phyloP scores from a whole-genome alignment of 1,139 yeast genomes.

The Taphrina confusa region DNA sequence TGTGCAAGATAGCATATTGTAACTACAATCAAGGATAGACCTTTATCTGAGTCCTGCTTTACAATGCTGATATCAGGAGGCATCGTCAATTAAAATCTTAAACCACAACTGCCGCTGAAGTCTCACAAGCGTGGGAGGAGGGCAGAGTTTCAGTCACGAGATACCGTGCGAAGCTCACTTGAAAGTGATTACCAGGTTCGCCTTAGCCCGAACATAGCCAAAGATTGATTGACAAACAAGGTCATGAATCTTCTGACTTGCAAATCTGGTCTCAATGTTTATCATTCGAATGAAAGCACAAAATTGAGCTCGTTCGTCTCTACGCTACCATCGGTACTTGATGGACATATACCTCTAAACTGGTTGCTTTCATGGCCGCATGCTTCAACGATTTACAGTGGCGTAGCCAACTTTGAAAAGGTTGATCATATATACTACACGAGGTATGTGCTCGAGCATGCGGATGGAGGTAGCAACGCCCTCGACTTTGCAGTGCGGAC shows the following conservation, averaged over 20 bases:
- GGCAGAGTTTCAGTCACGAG: no score
- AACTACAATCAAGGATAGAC: no score
- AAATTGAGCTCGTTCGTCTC: conserved; percentile 1
- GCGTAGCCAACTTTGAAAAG: conserved; percentile 48
- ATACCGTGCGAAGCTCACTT: no score
- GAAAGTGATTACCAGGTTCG: no score
- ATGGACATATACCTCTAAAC: conserved; percentile 4
- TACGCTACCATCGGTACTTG: conserved; percentile 1
- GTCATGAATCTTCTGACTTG: background rate
- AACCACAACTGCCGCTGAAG: no score
- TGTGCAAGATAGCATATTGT: no score
- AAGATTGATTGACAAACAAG: no score
- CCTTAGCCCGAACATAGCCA: no score
- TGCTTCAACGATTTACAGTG: conserved; percentile 15
- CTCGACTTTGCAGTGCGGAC: conserved; percentile 77
- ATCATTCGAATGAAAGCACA: background rate
- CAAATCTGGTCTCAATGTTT: background rate
- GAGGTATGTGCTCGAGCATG: conserved; percentile 63
- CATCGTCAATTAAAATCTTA: no score
- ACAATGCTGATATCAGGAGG: no score
- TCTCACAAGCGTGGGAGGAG: no score
- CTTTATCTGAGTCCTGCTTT: no score
- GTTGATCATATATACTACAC: conserved; percentile 69
- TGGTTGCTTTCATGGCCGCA: conserved; percentile 26
- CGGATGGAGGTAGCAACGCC: conserved; percentile 57